A percentile compares a stretch with the other conserved stretches of the same genome.
Evolutionary conservation across 2,329 filamentous ascomycete genomes (phyloP).

Genomic region (Onygenales sp.): DNA sequence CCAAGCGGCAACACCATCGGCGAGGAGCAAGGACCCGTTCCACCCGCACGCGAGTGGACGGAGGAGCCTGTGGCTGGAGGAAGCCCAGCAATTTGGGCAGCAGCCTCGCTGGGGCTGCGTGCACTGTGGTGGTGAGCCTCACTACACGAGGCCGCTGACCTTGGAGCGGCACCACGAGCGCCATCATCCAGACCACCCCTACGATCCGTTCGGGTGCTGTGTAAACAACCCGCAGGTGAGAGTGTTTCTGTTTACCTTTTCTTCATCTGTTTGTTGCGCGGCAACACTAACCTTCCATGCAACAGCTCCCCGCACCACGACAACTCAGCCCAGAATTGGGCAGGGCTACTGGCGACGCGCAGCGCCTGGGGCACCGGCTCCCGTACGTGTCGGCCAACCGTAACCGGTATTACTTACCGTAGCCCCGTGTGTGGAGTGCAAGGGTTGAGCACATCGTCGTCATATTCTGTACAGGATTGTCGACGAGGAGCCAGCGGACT

Average conservation of each 20-base stretch:
- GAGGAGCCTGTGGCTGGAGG: not conserved
- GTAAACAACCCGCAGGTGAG: slow-evolving; percentile 5
- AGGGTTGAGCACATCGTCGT: not conserved
- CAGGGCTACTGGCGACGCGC: not conserved
- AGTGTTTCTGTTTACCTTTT: not conserved
- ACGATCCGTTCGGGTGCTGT: slow-evolving; percentile 2
- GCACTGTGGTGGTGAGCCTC: not conserved
- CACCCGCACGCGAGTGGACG: not conserved
- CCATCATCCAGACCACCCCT: not conserved
- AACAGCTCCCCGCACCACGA: not conserved
- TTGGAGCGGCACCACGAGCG: slow-evolving; percentile 1
- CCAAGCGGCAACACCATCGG: not conserved
- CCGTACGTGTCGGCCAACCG: not conserved
- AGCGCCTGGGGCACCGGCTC: not conserved
- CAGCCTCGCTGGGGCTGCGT: slow-evolving; percentile 1
- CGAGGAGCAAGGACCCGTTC: not conserved
- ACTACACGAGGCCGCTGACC: not conserved
- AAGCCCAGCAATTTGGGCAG: not conserved
- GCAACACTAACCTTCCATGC: not conserved
- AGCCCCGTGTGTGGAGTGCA: not conserved
- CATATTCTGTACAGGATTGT: not conserved
- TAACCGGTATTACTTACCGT: not conserved
- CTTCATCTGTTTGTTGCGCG: not conserved
- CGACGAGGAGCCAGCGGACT: not conserved
- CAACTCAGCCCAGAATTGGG: not conserved